Conservation (phyloP, 2,329 filamentous ascomycete species). For the Apiospora koreana region DNA sequence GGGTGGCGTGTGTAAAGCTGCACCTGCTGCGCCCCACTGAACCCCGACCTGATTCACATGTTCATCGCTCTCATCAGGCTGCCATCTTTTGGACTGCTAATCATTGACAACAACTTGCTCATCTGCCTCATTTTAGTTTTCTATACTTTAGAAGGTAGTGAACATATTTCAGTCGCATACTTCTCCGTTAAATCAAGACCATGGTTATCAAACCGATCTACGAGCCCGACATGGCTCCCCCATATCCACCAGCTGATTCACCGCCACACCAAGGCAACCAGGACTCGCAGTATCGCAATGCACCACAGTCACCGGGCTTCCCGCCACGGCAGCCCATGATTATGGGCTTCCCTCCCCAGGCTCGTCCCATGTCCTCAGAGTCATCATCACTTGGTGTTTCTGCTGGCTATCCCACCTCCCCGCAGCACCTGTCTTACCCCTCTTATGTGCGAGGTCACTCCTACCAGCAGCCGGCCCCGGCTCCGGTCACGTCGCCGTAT, state of each 20-base stretch:
- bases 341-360: not conserved
- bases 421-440: not conserved
- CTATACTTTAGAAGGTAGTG: not conserved
- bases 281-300: not conserved
- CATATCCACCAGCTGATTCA: not conserved
- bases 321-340: not conserved
- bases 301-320: not conserved
- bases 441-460: constrained; percentile 1
- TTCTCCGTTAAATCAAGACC: not conserved
- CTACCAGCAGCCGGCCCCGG: not conserved
- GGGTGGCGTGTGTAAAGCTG: no score
- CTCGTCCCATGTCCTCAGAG: not conserved
- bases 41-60: not conserved
- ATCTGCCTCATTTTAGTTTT: not conserved
- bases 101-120: not conserved
- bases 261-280: not conserved
- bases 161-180: no score
- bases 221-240: not conserved
- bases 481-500: not conserved
- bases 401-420: not conserved
- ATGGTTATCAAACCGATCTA: not conserved
- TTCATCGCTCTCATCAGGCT: not conserved
- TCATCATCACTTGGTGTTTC: not conserved
- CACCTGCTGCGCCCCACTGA: not conserved
- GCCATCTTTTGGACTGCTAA: not conserved